phyloP scores from a whole-genome alignment of 352 stramenopile genomes.

The Phytopythium delawarense region DNA sequence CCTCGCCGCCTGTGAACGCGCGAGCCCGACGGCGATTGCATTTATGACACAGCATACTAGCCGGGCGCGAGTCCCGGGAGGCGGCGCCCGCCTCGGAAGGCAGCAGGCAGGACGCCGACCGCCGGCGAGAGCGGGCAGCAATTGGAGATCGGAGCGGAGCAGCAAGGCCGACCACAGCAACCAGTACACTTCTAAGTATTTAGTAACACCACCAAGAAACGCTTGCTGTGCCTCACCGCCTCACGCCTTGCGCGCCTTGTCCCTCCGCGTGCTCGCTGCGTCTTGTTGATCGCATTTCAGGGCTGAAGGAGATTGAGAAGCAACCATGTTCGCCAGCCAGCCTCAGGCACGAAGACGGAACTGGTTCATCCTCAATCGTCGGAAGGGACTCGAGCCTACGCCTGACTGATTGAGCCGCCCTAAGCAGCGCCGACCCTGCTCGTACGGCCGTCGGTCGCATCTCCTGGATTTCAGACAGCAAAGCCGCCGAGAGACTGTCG shows the following conservation, averaged over 20 bases:
- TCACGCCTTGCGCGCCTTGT: background rate
- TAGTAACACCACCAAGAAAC: too few species aligned
- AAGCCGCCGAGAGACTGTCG: too few species aligned
- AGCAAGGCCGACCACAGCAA: background rate
- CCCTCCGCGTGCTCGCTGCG: background rate
- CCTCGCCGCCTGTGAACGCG: conserved; percentile 13
- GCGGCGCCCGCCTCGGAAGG: background rate
- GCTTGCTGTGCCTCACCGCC: too few species aligned
- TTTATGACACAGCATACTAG: background rate
- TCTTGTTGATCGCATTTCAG: background rate
- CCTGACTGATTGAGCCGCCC: too few species aligned
- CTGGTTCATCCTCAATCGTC: too few species aligned
- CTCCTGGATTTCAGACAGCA: too few species aligned
- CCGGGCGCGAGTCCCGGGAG: background rate
- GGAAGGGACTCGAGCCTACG: too few species aligned
- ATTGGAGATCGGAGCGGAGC: background rate
- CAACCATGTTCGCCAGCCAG: background rate
- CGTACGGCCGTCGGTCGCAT: too few species aligned
- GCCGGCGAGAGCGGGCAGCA: background rate
- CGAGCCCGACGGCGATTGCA: background rate
- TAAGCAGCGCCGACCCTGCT: too few species aligned
- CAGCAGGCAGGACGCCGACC: background rate
- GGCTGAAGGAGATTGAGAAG: background rate
- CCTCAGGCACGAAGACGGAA: too few species aligned
- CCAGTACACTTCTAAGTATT: too few species aligned